A percentile compares a stretch with the other conserved stretches of the same genome.
Evolutionary conservation across 768 basidiomycete genomes (phyloP).

Genomic region (Clathrus columnatus): DNA sequence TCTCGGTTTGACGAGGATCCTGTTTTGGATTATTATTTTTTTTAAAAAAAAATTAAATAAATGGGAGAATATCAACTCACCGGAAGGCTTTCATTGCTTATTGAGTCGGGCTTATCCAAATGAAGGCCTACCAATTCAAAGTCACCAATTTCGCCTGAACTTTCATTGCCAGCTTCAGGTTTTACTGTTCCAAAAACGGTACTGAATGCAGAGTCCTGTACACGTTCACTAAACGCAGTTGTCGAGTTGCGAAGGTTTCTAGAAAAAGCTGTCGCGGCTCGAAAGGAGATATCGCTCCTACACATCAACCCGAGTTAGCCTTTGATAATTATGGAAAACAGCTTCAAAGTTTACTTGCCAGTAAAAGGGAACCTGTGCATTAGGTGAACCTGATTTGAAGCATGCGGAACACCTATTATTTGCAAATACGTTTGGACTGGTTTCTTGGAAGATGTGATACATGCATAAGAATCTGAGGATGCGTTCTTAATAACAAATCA

Average conservation of each 20-base stretch:
- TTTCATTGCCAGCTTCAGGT: neutral
- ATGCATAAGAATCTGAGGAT: slow-evolving; percentile 6
- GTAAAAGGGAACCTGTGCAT: neutral
- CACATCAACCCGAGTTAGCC: neutral
- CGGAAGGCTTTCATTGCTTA: neutral
- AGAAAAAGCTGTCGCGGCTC: slow-evolving; percentile 1
- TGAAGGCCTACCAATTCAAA: neutral
- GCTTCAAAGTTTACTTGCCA: neutral
- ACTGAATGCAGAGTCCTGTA: neutral
- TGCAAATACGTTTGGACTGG: slow-evolving; percentile 1
- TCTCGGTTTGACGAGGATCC: neutral
- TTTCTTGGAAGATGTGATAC: slow-evolving; percentile 9
- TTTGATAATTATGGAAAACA: neutral
- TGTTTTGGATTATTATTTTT: neutral
- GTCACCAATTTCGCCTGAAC: neutral
- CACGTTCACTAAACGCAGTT: neutral
- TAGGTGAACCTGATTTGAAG: neutral
- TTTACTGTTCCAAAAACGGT: neutral
- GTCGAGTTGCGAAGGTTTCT: neutral
- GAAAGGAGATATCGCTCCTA: neutral
- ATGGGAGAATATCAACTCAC: neutral
- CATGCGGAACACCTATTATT: slow-evolving; percentile 1
- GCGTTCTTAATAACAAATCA: neutral
- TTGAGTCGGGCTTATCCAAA: neutral
- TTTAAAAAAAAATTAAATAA: neutral